A percentile compares a stretch with the other conserved stretches of the same genome.
These are phyloP conservation scores for Gaeumannomyces sp. DNA, from an alignment of 2,329 filamentous ascomycete species.

Conservation along the genomic window DNA sequence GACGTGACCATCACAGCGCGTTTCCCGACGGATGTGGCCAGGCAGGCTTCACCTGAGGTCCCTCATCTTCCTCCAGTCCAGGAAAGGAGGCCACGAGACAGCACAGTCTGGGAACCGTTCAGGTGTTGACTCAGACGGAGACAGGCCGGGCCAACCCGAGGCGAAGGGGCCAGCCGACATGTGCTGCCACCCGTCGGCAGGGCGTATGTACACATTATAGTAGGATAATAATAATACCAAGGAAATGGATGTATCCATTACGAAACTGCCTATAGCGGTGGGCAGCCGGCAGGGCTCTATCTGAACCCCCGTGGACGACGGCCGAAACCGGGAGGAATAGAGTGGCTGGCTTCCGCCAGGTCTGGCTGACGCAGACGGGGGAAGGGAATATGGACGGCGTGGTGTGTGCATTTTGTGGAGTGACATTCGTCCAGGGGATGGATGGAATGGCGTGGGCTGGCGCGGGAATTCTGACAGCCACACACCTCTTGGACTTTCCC, in stretches of 20 bases:
- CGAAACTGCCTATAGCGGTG: neutral
- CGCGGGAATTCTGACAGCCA: neutral
- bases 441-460: neutral
- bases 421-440: neutral
- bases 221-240: neutral
- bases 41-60: neutral
- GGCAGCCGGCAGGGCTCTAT: neutral
- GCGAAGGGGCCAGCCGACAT: neutral
- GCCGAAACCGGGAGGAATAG: neutral
- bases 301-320: neutral
- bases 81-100: neutral
- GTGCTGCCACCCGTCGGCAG: neutral
- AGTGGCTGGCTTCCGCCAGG: neutral
- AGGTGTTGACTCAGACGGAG: neutral
- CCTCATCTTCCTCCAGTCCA: neutral
- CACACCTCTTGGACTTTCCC: too few species aligned
- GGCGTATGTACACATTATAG: neutral
- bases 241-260: neutral
- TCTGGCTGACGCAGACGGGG: neutral
- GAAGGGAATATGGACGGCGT: neutral
- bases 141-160: neutral
- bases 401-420: neutral
- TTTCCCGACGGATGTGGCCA: neutral
- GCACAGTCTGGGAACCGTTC: neutral
- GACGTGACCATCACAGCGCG: neutral